Evolutionary conservation across 306 rosid genomes (phyloP), one percentile per base, ranked within the genome.

Genomic region (Sicyos baderoa): DNA sequence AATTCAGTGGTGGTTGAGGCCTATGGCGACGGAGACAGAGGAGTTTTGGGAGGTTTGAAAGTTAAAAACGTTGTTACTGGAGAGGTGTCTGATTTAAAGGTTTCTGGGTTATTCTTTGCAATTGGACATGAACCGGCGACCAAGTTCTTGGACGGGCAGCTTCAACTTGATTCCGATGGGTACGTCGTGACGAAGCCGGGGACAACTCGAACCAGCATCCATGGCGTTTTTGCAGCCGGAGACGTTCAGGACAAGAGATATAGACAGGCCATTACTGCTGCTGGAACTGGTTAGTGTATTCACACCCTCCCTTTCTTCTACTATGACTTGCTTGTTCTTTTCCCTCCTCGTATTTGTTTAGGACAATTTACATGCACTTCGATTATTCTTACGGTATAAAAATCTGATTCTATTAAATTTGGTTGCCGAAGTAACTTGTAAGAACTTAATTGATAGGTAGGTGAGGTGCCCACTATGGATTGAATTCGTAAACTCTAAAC

Each of bases 201-300:
- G 22, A 82, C 91, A 0, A 87, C 96, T 0, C 74, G 53, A 71
- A 87, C 97, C 19, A 87, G 89, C 27, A 82, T 85, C 12, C 79
- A 49, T 5, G 97, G 97, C 19, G 95, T 91, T 27, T 91, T 91
- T 35, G 97, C 97, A 2, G 96, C 97, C 7, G 96, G 97, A 1
- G 97, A 89, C 70, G 96, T 91, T 21, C 97, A 89, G 83, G 97
- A 91, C 72, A 91, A 91, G 90, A 89, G 86, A 82, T 91, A 89
- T 59, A 84, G 97, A 76, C 97, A 91, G 80, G 95, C 95, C 75
- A 73, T 91, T 76, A 91, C 97, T 10, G 97, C 97, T 53, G 90
- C 96, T 44, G 95, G 95, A 59, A 51, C 87, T 64, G 96, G 96
- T 91, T 66, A 66, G 71, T 66, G 23, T 13, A 21, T 58, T 62